phyloP scores from a whole-genome alignment of 495 filamentous ascomycete species.

The Massariosphaeria phaeospora region DNA sequence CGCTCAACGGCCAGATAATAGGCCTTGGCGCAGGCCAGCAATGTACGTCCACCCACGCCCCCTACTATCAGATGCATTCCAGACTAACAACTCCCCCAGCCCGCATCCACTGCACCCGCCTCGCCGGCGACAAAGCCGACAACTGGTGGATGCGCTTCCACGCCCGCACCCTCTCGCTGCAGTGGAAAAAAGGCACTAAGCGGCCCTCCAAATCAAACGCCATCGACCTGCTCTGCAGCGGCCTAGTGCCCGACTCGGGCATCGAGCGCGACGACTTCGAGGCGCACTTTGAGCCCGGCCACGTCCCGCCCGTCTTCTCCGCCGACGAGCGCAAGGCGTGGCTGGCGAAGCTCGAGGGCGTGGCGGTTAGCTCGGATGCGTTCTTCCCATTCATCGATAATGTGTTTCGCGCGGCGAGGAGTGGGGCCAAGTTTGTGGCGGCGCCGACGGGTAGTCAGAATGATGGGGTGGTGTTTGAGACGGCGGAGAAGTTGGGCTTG shows the following conservation, averaged over 20 bases:
- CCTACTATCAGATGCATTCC: background rate
- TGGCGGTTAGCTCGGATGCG: conserved; percentile 86
- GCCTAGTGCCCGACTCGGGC: conserved; percentile 68
- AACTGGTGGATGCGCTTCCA: conserved; percentile 99
- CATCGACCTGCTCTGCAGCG: conserved; percentile 89
- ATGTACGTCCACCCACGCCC: conserved; percentile 44
- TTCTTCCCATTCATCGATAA: conserved; percentile 99
- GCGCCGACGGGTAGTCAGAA: conserved; percentile 92
- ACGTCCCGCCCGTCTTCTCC: conserved; percentile 76
- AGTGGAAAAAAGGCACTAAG: conserved; percentile 97
- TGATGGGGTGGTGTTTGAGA: conserved; percentile 78
- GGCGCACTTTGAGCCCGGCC: conserved; percentile 70
- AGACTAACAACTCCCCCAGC: conserved; percentile 9
- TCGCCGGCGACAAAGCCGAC: conserved; percentile 98
- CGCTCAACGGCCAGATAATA: conserved; percentile 87
- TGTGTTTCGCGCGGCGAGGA: conserved; percentile 80
- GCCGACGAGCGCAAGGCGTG: conserved; percentile 77
- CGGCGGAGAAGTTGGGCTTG: conserved; percentile 88
- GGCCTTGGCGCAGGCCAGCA: conserved; percentile 95
- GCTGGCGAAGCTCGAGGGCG: conserved; percentile 72
- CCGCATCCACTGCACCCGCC: conserved; percentile 94
- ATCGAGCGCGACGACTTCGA: conserved; percentile 82
- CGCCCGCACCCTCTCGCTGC: conserved; percentile 74
- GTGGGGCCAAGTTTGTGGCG: conserved; percentile 91
- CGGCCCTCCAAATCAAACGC: conserved; percentile 96